phyloP scores from a whole-genome alignment of 306 rosid genomes.

The Leucaena leucocephala region DNA sequence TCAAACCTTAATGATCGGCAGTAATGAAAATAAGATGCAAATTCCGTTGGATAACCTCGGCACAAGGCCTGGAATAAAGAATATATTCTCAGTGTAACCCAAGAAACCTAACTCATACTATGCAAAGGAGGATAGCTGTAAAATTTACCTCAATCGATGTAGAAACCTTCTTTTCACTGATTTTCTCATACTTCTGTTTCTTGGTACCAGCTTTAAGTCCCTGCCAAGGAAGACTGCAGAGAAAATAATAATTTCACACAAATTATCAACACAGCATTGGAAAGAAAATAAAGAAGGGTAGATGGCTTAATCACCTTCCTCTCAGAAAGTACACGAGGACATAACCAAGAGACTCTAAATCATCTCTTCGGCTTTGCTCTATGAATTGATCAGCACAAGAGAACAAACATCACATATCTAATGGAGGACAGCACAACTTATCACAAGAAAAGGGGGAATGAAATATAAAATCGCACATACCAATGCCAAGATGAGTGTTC shows the following conservation, averaged over 20 bases:
- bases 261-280: constrained; percentile 19
- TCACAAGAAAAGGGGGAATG: constrained; percentile 5
- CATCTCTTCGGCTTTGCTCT: constrained; percentile 96
- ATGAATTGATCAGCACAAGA: constrained; percentile 33
- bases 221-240: constrained; percentile 87
- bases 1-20: constrained; percentile 87
- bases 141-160: constrained; percentile 77
- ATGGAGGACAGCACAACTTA: constrained; percentile 15
- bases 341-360: constrained; percentile 87
- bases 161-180: constrained; percentile 83
- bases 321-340: constrained; percentile 80
- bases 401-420: constrained; percentile 20
- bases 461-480: constrained; percentile 39
- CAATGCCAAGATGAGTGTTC: constrained; percentile 91
- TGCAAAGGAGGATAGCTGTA: neutral
- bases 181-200: constrained; percentile 84
- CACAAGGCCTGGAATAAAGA: constrained; percentile 69
- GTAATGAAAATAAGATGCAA: constrained; percentile 88
- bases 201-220: constrained; percentile 89
- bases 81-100: constrained; percentile 24
- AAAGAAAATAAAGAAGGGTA: constrained; percentile 9
- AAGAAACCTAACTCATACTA: neutral
- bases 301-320: constrained; percentile 69
- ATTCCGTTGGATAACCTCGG: constrained; percentile 86
- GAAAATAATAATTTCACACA: constrained; percentile 36